These are phyloP conservation scores for Nakazawaea anatomiae DNA, from an alignment of 805 yeast species.

Conservation along the genomic window DNA sequence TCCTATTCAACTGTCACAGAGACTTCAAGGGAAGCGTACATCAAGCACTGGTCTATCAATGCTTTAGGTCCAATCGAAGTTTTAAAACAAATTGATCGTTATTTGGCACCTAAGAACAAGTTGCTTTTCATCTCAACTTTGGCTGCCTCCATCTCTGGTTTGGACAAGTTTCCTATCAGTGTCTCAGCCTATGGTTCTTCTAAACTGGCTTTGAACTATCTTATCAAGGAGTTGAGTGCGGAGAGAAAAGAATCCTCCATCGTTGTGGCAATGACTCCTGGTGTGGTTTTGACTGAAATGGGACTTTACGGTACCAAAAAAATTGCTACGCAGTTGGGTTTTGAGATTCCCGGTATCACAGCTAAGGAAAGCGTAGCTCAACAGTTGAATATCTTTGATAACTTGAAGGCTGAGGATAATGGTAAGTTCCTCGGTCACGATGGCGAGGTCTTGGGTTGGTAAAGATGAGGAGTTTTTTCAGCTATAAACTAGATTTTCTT, in stretches of 20 bases:
- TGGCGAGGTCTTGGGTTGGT: background rate
- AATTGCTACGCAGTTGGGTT: background rate
- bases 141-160: conserved; percentile 18
- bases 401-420: background rate
- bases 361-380: background rate
- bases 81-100: background rate
- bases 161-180: conserved; percentile 13
- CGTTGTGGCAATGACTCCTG: conserved; percentile 30
- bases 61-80: conserved; percentile 20
- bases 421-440: background rate
- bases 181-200: conserved; percentile 28
- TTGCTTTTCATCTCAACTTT: conserved; percentile 21
- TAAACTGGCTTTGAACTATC: conserved; percentile 30
- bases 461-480: background rate
- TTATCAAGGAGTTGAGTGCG: conserved; percentile 18
- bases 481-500: no score
- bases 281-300: conserved; percentile 30
- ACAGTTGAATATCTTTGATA: background rate
- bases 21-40: conserved; percentile 3
- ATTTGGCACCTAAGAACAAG: conserved; percentile 13
- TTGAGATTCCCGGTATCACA: background rate
- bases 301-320: conserved; percentile 9
- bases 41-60: conserved; percentile 17
- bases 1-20: background rate
- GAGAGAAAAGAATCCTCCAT: conserved; percentile 18